Conservation (phyloP, 352 stramenopile species). For the Pythium aphanidermatum region DNA sequence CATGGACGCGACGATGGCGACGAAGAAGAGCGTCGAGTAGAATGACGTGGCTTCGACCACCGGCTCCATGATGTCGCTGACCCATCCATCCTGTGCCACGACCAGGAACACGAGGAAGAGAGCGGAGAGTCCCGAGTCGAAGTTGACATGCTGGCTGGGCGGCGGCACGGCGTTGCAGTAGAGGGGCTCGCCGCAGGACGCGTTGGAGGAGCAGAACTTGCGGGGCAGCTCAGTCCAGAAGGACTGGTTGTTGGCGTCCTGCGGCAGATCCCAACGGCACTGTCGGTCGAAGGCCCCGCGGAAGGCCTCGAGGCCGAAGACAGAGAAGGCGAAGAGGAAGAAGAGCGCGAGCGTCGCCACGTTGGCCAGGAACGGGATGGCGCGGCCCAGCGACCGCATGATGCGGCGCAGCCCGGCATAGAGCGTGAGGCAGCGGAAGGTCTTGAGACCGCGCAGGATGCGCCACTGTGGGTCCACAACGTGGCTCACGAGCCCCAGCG, state of each 20-base stretch:
- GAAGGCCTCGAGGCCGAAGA: slow-evolving; percentile 72
- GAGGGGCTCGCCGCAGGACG: slow-evolving; percentile 24
- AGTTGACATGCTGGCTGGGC: slow-evolving; percentile 55
- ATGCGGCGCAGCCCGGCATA: slow-evolving; percentile 62
- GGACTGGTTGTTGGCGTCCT: not conserved
- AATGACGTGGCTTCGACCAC: slow-evolving; percentile 54
- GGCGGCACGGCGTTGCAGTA: slow-evolving; percentile 24
- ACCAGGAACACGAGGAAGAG: slow-evolving; percentile 78
- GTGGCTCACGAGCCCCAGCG: slow-evolving; percentile 46
- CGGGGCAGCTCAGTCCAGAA: slow-evolving; percentile 35
- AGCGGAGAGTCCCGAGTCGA: slow-evolving; percentile 58
- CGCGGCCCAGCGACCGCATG: slow-evolving; percentile 50
- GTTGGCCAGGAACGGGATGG: slow-evolving; percentile 71
- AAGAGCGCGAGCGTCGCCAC: slow-evolving; percentile 68
- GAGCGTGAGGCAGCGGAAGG: slow-evolving; percentile 52
- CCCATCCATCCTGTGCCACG: slow-evolving; percentile 72
- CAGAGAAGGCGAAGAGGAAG: slow-evolving; percentile 68
- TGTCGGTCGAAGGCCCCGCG: slow-evolving; percentile 42
- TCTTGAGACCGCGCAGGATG: slow-evolving; percentile 62
- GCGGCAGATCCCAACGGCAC: slow-evolving; percentile 19
- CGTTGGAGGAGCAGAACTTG: slow-evolving; percentile 41
- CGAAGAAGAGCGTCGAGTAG: slow-evolving; percentile 58
- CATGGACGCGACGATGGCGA: slow-evolving; percentile 65
- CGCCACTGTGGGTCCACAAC: slow-evolving; percentile 27
- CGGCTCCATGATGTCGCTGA: slow-evolving; percentile 73